A percentile compares a stretch with the other conserved stretches of the same genome.
These are phyloP conservation scores for Blastobotrys niveus DNA, from an alignment of 1,139 yeast genomes.

Conservation along the genomic window DNA sequence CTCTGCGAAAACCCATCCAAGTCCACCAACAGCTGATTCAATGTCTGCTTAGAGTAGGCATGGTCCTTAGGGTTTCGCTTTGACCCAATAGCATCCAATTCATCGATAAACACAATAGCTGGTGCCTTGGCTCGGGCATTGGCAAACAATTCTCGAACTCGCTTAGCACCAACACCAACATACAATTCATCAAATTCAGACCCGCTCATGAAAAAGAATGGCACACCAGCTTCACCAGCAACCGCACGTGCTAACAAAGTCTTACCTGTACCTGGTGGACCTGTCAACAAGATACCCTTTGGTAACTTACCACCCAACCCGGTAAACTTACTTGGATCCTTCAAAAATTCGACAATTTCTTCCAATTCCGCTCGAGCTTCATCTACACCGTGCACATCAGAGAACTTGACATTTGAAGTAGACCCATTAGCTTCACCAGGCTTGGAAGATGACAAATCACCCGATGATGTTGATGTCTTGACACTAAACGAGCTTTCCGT, in stretches of 20 bases:
- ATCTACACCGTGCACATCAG: conserved; percentile 96
- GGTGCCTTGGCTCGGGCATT: conserved; percentile 96
- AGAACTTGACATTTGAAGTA: conserved; percentile 80
- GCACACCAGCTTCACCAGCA: conserved; percentile 99
- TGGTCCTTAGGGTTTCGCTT: conserved; percentile 96
- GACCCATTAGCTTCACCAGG: conserved; percentile 52
- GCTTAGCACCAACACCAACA: conserved; percentile 98
- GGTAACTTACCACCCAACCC: conserved; percentile 97
- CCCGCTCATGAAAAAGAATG: conserved; percentile 97
- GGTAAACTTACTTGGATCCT: conserved; percentile 93
- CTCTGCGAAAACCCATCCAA: conserved; percentile 94
- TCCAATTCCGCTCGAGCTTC: conserved; percentile 97
- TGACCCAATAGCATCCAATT: conserved; percentile 97
- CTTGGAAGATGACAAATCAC: conserved; percentile 43
- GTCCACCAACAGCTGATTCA: conserved; percentile 91
- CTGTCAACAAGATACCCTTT: conserved; percentile 92
- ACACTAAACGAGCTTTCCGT: conserved; percentile 84
- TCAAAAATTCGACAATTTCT: conserved; percentile 92
- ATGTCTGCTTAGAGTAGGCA: conserved; percentile 95
- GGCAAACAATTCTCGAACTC: conserved; percentile 86
- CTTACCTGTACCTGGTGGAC: conserved; percentile 99
- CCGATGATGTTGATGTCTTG: conserved; percentile 67
- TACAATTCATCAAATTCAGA: conserved; percentile 96
- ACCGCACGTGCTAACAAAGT: conserved; percentile 96
- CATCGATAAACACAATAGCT: conserved; percentile 94